Evolutionary conservation across 805 yeast genomes (phyloP), one percentile per base, ranked within the genome.

Genomic region (Candida lessepsii): DNA sequence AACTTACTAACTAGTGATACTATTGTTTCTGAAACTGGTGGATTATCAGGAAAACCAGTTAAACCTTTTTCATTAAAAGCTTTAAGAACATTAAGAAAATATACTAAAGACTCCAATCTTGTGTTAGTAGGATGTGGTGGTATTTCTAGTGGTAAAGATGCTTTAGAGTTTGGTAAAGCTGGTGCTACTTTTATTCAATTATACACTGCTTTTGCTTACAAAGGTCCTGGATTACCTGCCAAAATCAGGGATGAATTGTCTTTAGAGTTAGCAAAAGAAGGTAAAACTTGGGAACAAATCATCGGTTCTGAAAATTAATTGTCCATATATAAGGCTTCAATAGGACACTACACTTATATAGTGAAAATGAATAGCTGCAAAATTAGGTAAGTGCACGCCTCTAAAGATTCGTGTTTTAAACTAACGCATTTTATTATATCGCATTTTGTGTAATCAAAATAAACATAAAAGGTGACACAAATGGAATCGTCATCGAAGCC

Each of bases 81-180:
- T 0, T 70, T 91, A 50, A 75, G 72, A 44, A 64, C 76, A 2
- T 78, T 91, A 51, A 80, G 93, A 42, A 81, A 85, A 51, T 75
- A 85, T 56, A 77, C 95, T 26, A 87, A 87, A 53, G 86, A 78
- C 46, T 75, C 84, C 1, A 73, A 79, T 39, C 61, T 89, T 48
- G 85, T 89, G 2, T 72, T 91, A 30, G 76, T 91, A 49, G 98
- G 98, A 24, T 89, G 96, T 64, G 98, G 98, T 42, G 98, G 98
- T 49, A 88, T 91, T 50, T 71, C 83, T n/a, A 65, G 71, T 17
- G 98, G 96, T 41, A 72, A 80, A 48, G 98, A 91, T 57, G 97
- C 90, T 0, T 67, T 90, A 35, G 97, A 90, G 50, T 91, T 83
- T 61, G 96, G 93, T 24, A 80, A 78, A 54, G 96, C 96, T 1